These are phyloP conservation scores for Cladorrhinum sp. DNA, from an alignment of 2,329 filamentous ascomycete species.

Conservation along the genomic window DNA sequence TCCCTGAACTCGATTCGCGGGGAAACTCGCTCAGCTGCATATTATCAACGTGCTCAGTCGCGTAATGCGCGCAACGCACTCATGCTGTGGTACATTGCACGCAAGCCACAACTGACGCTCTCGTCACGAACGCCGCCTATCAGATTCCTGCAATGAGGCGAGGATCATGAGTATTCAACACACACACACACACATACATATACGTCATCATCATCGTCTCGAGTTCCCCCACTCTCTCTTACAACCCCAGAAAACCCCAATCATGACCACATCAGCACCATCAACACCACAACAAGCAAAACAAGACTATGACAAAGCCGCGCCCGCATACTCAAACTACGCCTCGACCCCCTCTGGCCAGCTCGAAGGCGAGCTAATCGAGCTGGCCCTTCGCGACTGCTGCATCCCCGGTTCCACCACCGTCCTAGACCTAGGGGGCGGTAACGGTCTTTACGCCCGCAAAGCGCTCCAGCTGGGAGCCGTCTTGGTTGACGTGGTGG, in stretches of 20 bases:
- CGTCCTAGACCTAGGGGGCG: constrained; percentile 33
- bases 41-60: too few relatives aligned
- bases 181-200: background rate
- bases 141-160: background rate
- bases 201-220: background rate
- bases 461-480: constrained; percentile 4
- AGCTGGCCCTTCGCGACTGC: constrained; percentile 27
- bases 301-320: constrained; percentile 6
- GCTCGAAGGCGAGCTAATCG: constrained; percentile 21
- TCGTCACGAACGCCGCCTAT: background rate
- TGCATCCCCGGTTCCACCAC: constrained; percentile 14
- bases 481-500: constrained; percentile 6
- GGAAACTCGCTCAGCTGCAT: background rate
- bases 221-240: background rate
- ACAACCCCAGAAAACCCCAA: background rate
- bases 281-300: background rate
- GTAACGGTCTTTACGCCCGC: constrained; percentile 26
- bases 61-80: background rate
- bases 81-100: background rate
- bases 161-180: background rate
- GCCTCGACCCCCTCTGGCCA: background rate
- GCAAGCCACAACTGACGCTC: background rate
- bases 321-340: background rate
- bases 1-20: background rate
- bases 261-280: background rate